These are phyloP conservation scores for Vigna radiata DNA, from an alignment of 306 rosid species.

Conservation along the genomic window DNA sequence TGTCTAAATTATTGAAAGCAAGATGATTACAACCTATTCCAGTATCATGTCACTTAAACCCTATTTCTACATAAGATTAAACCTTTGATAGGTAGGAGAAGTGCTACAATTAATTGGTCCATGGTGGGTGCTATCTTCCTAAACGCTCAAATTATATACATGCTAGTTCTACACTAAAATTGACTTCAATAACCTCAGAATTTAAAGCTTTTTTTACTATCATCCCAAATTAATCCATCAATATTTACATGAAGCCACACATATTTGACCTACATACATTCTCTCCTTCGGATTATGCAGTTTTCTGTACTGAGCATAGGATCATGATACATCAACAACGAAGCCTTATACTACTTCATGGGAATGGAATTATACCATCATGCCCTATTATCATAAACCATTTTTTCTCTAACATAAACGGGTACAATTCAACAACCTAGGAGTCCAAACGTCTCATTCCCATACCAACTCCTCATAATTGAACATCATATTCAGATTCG, in stretches of 20 bases:
- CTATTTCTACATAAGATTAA: background rate
- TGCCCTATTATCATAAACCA: background rate
- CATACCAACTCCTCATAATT: background rate
- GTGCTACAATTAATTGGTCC: background rate
- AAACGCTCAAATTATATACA: background rate
- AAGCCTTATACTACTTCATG: background rate
- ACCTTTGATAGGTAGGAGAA: background rate
- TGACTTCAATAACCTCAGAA: background rate
- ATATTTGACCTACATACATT: background rate
- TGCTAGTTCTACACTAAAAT: background rate
- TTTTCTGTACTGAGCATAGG: background rate
- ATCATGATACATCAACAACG: background rate
- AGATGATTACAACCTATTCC: background rate
- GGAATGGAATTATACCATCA: background rate
- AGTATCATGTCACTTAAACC: background rate
- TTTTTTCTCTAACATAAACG: background rate
- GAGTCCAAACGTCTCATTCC: background rate
- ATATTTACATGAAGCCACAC: background rate
- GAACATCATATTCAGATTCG: conserved; percentile 5
- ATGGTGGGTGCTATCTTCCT: background rate
- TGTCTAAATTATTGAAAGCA: background rate
- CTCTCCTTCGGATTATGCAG: background rate
- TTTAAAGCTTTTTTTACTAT: background rate
- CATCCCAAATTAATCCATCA: background rate
- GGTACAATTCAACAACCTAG: background rate